phyloP scores from a whole-genome alignment of 768 basidiomycete species.

The Suillus tomentosus region DNA sequence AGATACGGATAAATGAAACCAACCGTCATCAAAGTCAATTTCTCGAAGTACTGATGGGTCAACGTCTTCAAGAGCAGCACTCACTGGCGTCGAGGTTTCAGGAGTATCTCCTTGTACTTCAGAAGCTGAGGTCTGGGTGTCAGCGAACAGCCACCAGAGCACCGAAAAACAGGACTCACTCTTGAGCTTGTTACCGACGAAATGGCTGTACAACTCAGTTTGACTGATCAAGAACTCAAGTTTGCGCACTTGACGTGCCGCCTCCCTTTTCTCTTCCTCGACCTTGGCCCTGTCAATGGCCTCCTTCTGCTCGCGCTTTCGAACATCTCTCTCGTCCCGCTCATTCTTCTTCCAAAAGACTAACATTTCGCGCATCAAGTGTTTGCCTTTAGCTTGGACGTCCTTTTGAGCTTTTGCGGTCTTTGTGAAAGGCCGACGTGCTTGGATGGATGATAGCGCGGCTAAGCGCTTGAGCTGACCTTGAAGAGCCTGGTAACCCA shows the following conservation, averaged over 20 bases:
- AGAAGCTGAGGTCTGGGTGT: conserved; percentile 51
- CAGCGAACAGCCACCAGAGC: conserved; percentile 11
- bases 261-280: conserved; percentile 93
- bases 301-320: conserved; percentile 94
- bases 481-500: conserved; percentile 65
- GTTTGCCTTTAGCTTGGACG: conserved; percentile 79
- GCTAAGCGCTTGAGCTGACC: conserved; percentile 77
- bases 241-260: conserved; percentile 90
- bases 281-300: conserved; percentile 83
- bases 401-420: conserved; percentile 82
- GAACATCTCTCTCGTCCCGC: conserved; percentile 90
- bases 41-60: conserved; percentile 60
- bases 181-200: conserved; percentile 95
- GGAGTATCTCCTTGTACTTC: conserved; percentile 69
- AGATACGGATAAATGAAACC: conserved; percentile 23
- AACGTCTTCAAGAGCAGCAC: conserved; percentile 56
- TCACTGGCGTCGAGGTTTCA: conserved; percentile 49
- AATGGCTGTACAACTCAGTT: conserved; percentile 98
- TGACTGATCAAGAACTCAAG: conserved; percentile 98
- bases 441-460: conserved; percentile 72
- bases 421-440: conserved; percentile 71
- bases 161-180: conserved; percentile 49
- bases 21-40: conserved; percentile 92
- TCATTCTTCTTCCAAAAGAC: conserved; percentile 98
- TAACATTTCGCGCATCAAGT: conserved; percentile 93